Conservation (phyloP, 257 asterid genomes). For the Salvia hispanica region DNA sequence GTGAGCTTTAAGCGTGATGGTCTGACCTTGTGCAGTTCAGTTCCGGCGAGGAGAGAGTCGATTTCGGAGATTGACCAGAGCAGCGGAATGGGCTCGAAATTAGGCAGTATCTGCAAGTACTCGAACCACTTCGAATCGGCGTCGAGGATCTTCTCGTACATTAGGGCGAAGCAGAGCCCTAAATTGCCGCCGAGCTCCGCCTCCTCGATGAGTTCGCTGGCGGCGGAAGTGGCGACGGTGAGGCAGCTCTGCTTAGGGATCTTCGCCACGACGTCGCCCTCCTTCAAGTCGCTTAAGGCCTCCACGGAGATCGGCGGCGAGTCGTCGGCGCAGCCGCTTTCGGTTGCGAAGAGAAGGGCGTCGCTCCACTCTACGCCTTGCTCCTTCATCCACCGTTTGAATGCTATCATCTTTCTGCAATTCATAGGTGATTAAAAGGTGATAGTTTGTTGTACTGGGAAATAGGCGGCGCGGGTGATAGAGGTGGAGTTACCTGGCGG, state of each 20-base stretch:
- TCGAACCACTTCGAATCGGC: slow-evolving; percentile 74
- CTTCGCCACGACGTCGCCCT: slow-evolving; percentile 74
- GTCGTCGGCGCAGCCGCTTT: slow-evolving; percentile 20
- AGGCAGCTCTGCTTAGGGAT: slow-evolving; percentile 90
- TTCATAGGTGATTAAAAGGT: background rate
- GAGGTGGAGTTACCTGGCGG: slow-evolving; percentile 43
- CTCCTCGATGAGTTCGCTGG: slow-evolving; percentile 61
- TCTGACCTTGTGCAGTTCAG: slow-evolving; percentile 79
- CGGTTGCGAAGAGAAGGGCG: slow-evolving; percentile 47
- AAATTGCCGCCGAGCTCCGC: slow-evolving; percentile 73
- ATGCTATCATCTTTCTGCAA: slow-evolving; percentile 63
- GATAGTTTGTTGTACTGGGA: background rate
- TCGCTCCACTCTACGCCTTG: slow-evolving; percentile 75
- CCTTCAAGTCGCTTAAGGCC: slow-evolving; percentile 62
- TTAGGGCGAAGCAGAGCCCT: slow-evolving; percentile 71
- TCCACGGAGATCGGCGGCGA: slow-evolving; percentile 53
- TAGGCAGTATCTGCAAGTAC: slow-evolving; percentile 69
- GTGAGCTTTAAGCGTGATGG: background rate
- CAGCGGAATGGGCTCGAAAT: slow-evolving; percentile 77
- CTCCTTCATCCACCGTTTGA: slow-evolving; percentile 86
- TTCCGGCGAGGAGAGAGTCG: slow-evolving; percentile 74
- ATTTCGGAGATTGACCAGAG: slow-evolving; percentile 71
- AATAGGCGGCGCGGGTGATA: slow-evolving; percentile 7
- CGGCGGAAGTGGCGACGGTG: slow-evolving; percentile 72
- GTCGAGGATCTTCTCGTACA: slow-evolving; percentile 90